These are phyloP conservation scores for Aspergillus novoparasiticus DNA, from an alignment of 2,329 filamentous ascomycete species.

Conservation along the genomic window DNA sequence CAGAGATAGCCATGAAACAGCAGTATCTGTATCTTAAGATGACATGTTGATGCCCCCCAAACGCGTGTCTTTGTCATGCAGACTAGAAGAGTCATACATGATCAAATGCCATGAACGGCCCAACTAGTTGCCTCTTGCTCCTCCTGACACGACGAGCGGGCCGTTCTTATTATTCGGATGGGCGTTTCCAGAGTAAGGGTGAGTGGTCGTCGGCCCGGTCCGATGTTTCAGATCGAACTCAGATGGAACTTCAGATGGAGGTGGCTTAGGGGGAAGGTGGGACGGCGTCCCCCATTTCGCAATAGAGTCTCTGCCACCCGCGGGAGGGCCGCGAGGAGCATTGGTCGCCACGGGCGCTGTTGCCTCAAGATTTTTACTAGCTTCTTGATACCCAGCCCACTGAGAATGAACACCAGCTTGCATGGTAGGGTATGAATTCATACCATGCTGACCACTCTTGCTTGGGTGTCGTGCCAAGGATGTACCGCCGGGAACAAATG, in stretches of 20 bases:
- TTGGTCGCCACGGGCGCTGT: constrained; percentile 16
- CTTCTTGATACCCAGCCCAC: constrained; percentile 33
- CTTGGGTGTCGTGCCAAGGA: constrained; percentile 36
- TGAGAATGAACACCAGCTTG: constrained; percentile 27
- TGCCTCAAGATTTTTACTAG: constrained; percentile 26
- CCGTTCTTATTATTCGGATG: constrained; percentile 31
- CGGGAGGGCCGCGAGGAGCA: constrained; percentile 23
- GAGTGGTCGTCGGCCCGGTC: constrained; percentile 21
- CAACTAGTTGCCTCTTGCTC: constrained; percentile 29
- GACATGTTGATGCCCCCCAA: not conserved
- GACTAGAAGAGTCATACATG: not conserved
- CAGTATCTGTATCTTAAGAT: not conserved
- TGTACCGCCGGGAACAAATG: constrained; percentile 73
- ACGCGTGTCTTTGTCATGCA: not conserved
- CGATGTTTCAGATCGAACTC: constrained; percentile 45
- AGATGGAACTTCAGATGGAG: constrained; percentile 49
- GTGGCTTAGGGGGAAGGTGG: constrained; percentile 53
- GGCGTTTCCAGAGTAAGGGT: constrained; percentile 26
- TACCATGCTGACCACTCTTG: constrained; percentile 32
- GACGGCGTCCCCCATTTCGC: constrained; percentile 55
- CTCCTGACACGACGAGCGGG: constrained; percentile 45
- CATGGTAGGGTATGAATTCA: constrained; percentile 30
- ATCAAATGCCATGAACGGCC: not conserved
- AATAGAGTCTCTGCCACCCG: constrained; percentile 42
- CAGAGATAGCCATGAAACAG: constrained; percentile 8